Base-by-base conservation (phyloP, 306 rosid species). In the Hippophae tibetana region DNA sequence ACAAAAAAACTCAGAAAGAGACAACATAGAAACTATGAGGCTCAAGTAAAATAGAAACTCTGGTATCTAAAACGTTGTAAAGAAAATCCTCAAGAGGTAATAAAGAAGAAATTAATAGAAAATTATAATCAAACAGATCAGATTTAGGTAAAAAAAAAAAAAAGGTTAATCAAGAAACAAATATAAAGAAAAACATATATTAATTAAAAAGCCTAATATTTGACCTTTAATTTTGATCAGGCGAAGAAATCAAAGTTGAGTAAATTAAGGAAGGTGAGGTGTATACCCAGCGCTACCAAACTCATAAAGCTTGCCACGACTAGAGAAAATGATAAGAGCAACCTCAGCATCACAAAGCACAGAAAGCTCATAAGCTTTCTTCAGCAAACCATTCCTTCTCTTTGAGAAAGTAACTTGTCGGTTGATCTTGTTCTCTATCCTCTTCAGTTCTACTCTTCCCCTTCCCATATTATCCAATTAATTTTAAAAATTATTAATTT, bases 391-490 rank as follows among this genome's bases (percentile, higher is more conserved):
- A 60, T 69, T 72, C 47, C 81, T 63, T 23, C 85, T 67, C 64
- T 80, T 80, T 8, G 85, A 80, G 78, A 80, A 80, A 14, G 85
- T 80, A 7, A 80, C 85, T 49, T 80, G 85, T 8, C 85, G 64
- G 72, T 80, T 80, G 62, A 76, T 80, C 79, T 80, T 80, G 81
- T 80, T 80, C 76, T 89, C 97, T 83, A 89, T 89, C 55, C 88
- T 83, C 89, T 89, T 89, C 77, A 89, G 59, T 69, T 89, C 94
- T 52, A 89, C 89, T 73, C 85, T 81, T 58, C 90, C 96, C 77
- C 96, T 81, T 1, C 94, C 95, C 97, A 85, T 88, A 23, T 13
- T 71, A 31, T 31, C 38, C 38, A 2, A 18, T 18, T 18, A 2
- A 18, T 18, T 18, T 18, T 18, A 18, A 18, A 18, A 18, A 18